Percentiles rank a stretch among this genome's conserved stretches.
phyloP scores from a whole-genome alignment of 495 filamentous ascomycete species.

The Annulohypoxylon moriforme region DNA sequence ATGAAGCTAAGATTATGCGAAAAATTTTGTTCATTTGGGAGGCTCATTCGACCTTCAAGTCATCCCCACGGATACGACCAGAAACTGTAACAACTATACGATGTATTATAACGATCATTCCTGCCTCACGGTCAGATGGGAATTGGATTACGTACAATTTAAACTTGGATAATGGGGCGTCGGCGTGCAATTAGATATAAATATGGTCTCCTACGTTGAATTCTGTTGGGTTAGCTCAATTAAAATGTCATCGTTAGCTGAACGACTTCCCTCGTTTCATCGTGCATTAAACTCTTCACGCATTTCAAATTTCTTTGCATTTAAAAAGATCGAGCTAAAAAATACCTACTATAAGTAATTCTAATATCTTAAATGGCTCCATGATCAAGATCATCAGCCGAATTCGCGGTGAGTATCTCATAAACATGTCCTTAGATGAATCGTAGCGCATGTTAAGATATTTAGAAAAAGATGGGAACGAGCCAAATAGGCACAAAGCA shows the following conservation, averaged over 20 bases:
- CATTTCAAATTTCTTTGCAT: background rate
- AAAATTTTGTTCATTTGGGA: background rate
- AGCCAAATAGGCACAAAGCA: no score
- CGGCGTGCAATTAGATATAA: slow-evolving; percentile 4
- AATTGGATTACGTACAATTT: slow-evolving; percentile 2
- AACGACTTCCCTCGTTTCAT: background rate
- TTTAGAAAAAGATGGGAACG: no score
- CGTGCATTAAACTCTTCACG: background rate
- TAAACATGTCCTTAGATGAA: no score
- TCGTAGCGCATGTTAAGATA: no score
- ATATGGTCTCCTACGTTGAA: background rate
- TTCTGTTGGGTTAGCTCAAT: background rate
- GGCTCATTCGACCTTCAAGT: background rate
- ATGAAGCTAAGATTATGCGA: background rate
- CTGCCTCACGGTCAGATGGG: background rate
- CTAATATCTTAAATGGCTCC: no score
- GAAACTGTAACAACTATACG: background rate
- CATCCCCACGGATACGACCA: background rate
- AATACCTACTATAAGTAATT: no score
- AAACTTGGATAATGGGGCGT: background rate
- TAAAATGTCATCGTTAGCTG: background rate
- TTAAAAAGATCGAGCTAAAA: no score
- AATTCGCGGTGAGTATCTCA: no score
- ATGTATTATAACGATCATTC: slow-evolving; percentile 8
- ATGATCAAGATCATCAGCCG: no score